phyloP scores from a whole-genome alignment of 768 basidiomycete genomes.

The Tulasnella sp. region DNA sequence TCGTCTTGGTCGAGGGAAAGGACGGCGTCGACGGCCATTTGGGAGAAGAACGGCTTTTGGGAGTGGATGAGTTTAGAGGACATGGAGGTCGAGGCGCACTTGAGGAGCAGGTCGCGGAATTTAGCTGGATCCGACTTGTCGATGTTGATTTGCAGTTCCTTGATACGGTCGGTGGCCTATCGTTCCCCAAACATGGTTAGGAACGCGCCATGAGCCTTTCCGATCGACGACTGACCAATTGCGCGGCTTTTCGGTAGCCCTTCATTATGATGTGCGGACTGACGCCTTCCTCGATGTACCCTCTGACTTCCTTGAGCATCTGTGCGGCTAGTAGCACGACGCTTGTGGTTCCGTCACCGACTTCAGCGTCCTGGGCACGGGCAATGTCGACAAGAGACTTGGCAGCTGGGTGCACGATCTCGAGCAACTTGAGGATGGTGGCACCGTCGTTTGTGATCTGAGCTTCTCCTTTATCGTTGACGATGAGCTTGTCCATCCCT shows the following conservation, averaged over 20 bases:
- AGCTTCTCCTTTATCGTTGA: slow-evolving; percentile 84
- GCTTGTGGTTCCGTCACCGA: slow-evolving; percentile 96
- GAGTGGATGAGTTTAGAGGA: slow-evolving; percentile 98
- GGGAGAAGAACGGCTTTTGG: slow-evolving; percentile 97
- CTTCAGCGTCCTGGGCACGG: slow-evolving; percentile 94
- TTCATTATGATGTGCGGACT: slow-evolving; percentile 98
- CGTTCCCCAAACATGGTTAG: background rate
- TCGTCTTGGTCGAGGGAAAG: slow-evolving; percentile 85
- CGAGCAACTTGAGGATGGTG: slow-evolving; percentile 92
- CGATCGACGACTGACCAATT: slow-evolving; percentile 59
- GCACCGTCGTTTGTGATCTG: slow-evolving; percentile 99
- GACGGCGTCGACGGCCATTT: slow-evolving; percentile 98
- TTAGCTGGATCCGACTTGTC: slow-evolving; percentile 74
- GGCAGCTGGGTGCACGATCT: slow-evolving; percentile 96
- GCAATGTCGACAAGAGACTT: slow-evolving; percentile 98
- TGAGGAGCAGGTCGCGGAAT: slow-evolving; percentile 87
- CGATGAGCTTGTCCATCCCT: slow-evolving; percentile 98
- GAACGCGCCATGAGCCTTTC: background rate
- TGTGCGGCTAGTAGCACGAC: slow-evolving; percentile 93
- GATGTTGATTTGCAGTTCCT: slow-evolving; percentile 78
- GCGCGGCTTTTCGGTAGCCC: slow-evolving; percentile 78
- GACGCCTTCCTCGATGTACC: slow-evolving; percentile 92
- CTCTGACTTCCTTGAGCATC: slow-evolving; percentile 81
- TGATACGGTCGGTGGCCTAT: slow-evolving; percentile 77
- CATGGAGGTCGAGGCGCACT: slow-evolving; percentile 99